Percentiles rank a stretch among this genome's conserved stretches.
Evolutionary conservation across 495 filamentous ascomycete genomes (phyloP).

Genomic region (Hypoxylon fuscum): DNA sequence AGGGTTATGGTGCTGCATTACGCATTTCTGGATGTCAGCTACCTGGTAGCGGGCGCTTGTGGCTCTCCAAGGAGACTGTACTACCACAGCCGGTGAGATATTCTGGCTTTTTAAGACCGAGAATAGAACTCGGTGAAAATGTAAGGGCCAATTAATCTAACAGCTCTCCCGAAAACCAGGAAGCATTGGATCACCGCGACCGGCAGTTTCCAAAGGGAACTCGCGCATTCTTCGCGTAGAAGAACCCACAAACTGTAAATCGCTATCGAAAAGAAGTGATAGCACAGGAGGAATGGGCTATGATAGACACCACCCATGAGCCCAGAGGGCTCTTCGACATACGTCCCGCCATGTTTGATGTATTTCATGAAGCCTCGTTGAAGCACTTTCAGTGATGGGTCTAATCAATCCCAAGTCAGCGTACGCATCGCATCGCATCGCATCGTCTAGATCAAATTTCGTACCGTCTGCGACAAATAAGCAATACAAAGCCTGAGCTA

Average conservation of each 20-base stretch:
- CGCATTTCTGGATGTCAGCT: too few relatives aligned
- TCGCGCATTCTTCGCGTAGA: neutral
- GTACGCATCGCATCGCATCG: neutral
- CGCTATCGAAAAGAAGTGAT: slow-evolving; percentile 6
- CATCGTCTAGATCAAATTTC: neutral
- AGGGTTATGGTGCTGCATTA: too few relatives aligned
- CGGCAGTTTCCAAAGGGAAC: neutral
- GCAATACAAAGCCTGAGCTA: slow-evolving; percentile 1
- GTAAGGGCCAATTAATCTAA: neutral
- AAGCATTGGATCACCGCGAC: neutral
- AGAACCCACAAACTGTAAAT: neutral
- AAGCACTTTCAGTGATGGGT: neutral
- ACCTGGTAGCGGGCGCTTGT: too few relatives aligned
- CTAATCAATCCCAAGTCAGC: neutral
- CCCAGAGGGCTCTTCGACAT: neutral
- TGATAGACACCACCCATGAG: slow-evolving; percentile 1
- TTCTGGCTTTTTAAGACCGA: neutral
- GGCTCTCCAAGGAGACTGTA: neutral
- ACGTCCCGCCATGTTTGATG: neutral
- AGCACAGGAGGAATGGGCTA: neutral
- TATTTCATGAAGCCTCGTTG: slow-evolving; percentile 5
- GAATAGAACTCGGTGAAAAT: slow-evolving; percentile 2
- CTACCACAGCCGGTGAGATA: neutral
- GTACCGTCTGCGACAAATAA: slow-evolving; percentile 1
- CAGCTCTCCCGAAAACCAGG: neutral